Base-by-base conservation (phyloP, 345 rosid genomes). In the Erodium maritimum region DNA sequence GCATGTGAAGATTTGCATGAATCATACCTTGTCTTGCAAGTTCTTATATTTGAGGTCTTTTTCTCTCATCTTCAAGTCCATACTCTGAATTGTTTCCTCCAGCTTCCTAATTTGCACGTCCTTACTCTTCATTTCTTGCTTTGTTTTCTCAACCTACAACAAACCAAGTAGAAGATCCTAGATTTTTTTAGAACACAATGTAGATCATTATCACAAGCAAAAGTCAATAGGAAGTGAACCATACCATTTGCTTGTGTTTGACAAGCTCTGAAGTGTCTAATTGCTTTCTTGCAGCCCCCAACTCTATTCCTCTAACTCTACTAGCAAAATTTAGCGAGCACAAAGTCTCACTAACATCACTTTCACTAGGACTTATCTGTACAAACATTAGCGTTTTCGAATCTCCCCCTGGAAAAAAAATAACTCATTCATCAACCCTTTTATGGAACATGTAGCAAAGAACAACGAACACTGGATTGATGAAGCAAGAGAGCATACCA, bases 271-370 rank as follows among this genome's bases (percentile, higher is more conserved):
- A 55, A 61, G 61, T 77, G 67, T 93, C 99, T 60, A 86, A 58
- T 63, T 93, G 96, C 76, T 75, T 88, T 82, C 74, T 88, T 34
- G 96, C 91, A 10, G 82, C 87, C 52, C 99, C 99, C 73, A 88
- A 58, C 86, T 91, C 99, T 59, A 91, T 79, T n/a, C 99, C 99
- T 76, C 80, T 81, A 25, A 85, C 94, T 75, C 99, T 80, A 70
- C 95, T 88, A 24, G 96, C 99, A 74, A 91, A 91, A 75, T 88
- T 91, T 50, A 91, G 81, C 3, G 96, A 91, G 80, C 96, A 88
- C 46, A 91, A 58, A 20, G 95, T 91, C 73, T 91, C 99, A 6
- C 82, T 75, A 16, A 75, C 70, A 71, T 91, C 99, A 50, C 77
- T 84, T 69, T 88, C 96, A 20, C 75, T 80, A 29, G 99, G 99